phyloP scores from a whole-genome alignment of 2,329 filamentous ascomycete species.

The Rutstroemia sp. region DNA sequence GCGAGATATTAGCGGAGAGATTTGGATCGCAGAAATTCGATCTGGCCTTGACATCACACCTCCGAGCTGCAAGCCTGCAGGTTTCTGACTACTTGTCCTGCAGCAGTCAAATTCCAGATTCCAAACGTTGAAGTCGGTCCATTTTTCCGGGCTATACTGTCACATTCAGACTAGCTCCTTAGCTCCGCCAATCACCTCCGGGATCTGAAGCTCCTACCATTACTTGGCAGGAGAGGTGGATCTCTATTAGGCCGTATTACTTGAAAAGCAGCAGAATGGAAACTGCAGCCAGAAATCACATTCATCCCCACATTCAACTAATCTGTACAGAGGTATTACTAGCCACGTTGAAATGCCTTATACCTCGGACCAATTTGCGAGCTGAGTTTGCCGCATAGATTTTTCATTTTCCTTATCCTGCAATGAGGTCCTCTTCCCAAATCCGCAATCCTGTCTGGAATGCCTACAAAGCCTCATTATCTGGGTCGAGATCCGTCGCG shows the following conservation, averaged over 20 bases:
- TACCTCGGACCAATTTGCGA: not conserved
- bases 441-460: not conserved
- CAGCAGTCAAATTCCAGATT: no score
- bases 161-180: not conserved
- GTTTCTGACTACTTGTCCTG: no score
- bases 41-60: no score
- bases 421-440: not conserved
- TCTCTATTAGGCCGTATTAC: constrained; percentile 5
- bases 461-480: not conserved
- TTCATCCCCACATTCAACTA: not conserved
- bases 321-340: not conserved
- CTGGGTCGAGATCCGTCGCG: not conserved
- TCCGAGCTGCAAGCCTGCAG: no score
- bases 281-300: not conserved
- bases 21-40: no score
- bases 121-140: not conserved
- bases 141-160: constrained; percentile 1
- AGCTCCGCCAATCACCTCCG: not conserved
- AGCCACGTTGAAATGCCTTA: not conserved
- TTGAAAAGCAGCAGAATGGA: not conserved
- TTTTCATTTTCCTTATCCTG: no score
- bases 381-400: not conserved
- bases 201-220: not conserved
- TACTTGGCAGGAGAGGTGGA: not conserved
- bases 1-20: no score